Conservation (phyloP, 2,329 filamentous ascomycete species). For the Penicillium vulpinum region DNA sequence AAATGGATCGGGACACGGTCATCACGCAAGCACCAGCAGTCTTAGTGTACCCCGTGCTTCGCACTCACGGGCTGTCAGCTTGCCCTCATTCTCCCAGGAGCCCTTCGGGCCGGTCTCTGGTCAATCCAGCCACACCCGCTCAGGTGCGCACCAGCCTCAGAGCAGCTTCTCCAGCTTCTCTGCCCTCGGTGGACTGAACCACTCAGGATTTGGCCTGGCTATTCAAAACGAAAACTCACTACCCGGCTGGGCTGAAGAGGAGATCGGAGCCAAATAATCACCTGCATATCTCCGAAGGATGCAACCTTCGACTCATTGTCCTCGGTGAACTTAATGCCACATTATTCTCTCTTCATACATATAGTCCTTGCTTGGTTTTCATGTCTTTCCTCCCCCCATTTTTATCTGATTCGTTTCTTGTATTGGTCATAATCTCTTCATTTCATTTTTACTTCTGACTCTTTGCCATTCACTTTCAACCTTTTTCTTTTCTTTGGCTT, state of each 20-base stretch:
- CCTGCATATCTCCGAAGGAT: conserved; percentile 11
- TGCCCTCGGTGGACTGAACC: conserved; percentile 59
- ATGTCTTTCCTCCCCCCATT: conserved; percentile 19
- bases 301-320: conserved; percentile 19
- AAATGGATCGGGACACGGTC: conserved; percentile 65
- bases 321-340: conserved; percentile 21
- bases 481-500: conserved; percentile 23
- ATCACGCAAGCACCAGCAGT: conserved; percentile 65
- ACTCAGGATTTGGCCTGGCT: conserved; percentile 59
- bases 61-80: conserved; percentile 80
- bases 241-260: conserved; percentile 65
- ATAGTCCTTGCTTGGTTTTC: conserved; percentile 21
- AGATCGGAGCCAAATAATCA: conserved; percentile 56
- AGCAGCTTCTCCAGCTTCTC: conserved; percentile 60
- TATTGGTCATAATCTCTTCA: conserved; percentile 35
- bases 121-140: conserved; percentile 37
- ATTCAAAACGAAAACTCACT: conserved; percentile 59
- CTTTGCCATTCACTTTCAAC: conserved; percentile 22
- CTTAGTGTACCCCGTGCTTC: conserved; percentile 57
- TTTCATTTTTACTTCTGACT: conserved; percentile 17
- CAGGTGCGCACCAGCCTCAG: conserved; percentile 46
- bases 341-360: conserved; percentile 20
- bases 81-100: conserved; percentile 70
- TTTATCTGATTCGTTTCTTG: conserved; percentile 32
- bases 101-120: conserved; percentile 50